Conservation (phyloP, 495 filamentous ascomycete species). For the Hypomontagnella monticulosa region DNA sequence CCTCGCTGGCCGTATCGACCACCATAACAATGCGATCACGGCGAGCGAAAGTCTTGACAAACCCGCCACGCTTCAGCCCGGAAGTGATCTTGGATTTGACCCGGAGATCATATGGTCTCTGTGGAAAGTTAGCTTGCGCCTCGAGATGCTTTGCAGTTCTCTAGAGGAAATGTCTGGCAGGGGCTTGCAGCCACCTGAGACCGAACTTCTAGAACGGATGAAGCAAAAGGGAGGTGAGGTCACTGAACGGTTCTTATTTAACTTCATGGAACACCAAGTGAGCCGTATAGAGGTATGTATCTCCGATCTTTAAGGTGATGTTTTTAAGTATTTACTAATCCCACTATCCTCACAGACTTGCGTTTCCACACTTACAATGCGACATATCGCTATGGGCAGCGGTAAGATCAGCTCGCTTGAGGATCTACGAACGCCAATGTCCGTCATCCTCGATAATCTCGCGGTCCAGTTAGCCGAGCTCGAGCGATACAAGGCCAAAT, state of each 20-base stretch:
- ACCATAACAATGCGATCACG: conserved; percentile 65
- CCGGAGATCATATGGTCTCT: conserved; percentile 86
- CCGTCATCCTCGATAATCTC: conserved; percentile 53
- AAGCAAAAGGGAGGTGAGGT: conserved; percentile 85
- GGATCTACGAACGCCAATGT: conserved; percentile 62
- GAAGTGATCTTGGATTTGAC: conserved; percentile 74
- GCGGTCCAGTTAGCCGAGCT: conserved; percentile 57
- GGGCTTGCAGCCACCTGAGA: conserved; percentile 75
- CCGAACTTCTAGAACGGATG: conserved; percentile 82
- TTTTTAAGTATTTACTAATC: conserved; percentile 25
- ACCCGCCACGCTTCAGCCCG: conserved; percentile 52
- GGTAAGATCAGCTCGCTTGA: conserved; percentile 51
- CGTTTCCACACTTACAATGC: conserved; percentile 70
- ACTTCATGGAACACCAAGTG: conserved; percentile 92
- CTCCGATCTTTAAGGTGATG: not conserved
- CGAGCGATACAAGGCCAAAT: conserved; percentile 58
- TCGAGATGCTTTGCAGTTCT: conserved; percentile 91
- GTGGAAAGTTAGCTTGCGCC: conserved; percentile 86
- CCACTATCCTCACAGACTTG: conserved; percentile 60
- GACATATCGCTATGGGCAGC: conserved; percentile 66
- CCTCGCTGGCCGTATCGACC: conserved; percentile 78
- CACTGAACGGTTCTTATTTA: conserved; percentile 83
- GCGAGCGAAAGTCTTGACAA: conserved; percentile 54
- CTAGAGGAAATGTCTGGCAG: conserved; percentile 71
- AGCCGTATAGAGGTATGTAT: conserved; percentile 88